Conservation (phyloP, 1,284 basidiomycete genomes). For the Waitea zeae region DNA sequence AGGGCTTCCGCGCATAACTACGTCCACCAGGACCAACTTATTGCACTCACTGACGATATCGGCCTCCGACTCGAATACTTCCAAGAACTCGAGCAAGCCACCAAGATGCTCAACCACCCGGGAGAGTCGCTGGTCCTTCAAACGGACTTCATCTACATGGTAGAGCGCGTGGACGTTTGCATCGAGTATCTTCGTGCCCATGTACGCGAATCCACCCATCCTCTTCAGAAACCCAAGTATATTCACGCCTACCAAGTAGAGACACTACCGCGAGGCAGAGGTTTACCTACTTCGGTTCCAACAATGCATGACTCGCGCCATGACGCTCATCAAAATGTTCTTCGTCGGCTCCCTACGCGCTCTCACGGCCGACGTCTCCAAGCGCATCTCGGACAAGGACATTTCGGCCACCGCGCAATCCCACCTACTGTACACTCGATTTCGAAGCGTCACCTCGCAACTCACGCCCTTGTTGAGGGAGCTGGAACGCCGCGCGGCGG, state of each 20-base stretch:
- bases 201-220: slow-evolving; percentile 29
- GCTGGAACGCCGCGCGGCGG: slow-evolving; percentile 58
- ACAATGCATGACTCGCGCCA: slow-evolving; percentile 88
- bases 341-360: slow-evolving; percentile 71
- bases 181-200: slow-evolving; percentile 76
- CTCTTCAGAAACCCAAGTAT: not conserved
- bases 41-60: slow-evolving; percentile 66
- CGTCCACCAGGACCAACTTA: slow-evolving; percentile 44
- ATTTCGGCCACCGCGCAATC: slow-evolving; percentile 68
- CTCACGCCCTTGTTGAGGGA: slow-evolving; percentile 68
- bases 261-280: slow-evolving; percentile 80
- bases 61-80: slow-evolving; percentile 74
- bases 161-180: slow-evolving; percentile 82
- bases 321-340: slow-evolving; percentile 92
- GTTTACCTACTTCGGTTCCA: slow-evolving; percentile 86
- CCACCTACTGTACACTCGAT: slow-evolving; percentile 81
- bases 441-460: slow-evolving; percentile 51
- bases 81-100: slow-evolving; percentile 79
- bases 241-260: slow-evolving; percentile 23
- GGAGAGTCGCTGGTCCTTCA: slow-evolving; percentile 80
- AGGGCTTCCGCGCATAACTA: not conserved
- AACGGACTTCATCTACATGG: slow-evolving; percentile 84
- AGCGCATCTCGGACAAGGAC: slow-evolving; percentile 59
- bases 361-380: slow-evolving; percentile 57
- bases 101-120: slow-evolving; percentile 81